These are phyloP conservation scores for Mycena citricolor DNA, from an alignment of 1,284 basidiomycete genomes.

Conservation along the genomic window DNA sequence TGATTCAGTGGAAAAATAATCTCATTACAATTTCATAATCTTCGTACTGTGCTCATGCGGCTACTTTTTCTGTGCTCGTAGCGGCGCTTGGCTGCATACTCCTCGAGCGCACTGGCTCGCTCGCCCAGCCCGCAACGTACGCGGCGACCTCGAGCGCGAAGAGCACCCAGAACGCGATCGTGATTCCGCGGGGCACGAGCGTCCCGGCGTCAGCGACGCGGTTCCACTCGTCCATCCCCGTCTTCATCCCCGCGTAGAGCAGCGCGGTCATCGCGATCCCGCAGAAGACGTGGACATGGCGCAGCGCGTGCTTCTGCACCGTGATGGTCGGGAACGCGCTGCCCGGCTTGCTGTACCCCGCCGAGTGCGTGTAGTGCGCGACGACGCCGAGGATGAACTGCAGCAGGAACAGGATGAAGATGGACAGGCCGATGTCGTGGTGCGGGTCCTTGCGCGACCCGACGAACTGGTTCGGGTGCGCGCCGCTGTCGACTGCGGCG, in stretches of 20 bases:
- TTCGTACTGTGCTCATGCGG: too few relatives aligned
- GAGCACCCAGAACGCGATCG: conserved; percentile 12
- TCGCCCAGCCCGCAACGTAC: conserved; percentile 16
- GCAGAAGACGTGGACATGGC: conserved; percentile 16
- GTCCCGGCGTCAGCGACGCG: conserved; percentile 11
- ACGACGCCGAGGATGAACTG: conserved; percentile 16
- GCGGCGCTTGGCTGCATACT: too few relatives aligned
- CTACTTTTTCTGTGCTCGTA: too few relatives aligned
- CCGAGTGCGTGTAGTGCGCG: conserved; percentile 21
- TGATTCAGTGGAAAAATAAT: too few relatives aligned
- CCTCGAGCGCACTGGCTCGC: conserved; percentile 12
- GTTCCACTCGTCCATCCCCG: conserved; percentile 22
- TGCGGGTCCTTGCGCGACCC: conserved; percentile 13
- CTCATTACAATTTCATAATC: too few relatives aligned
- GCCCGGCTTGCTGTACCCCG: neutral
- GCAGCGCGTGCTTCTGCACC: conserved; percentile 16
- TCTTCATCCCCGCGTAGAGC: conserved; percentile 19
- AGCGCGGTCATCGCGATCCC: conserved; percentile 18
- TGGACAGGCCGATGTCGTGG: conserved; percentile 19
- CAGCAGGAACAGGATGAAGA: conserved; percentile 17
- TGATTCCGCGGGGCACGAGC: conserved; percentile 10
- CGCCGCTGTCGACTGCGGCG: conserved; percentile 7
- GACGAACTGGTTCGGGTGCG: conserved; percentile 13
- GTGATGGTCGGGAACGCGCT: conserved; percentile 12
- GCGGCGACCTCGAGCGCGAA: conserved; percentile 18